phyloP scores from a whole-genome alignment of 2,329 filamentous ascomycete species.

The Purpureocillium lavendulum region DNA sequence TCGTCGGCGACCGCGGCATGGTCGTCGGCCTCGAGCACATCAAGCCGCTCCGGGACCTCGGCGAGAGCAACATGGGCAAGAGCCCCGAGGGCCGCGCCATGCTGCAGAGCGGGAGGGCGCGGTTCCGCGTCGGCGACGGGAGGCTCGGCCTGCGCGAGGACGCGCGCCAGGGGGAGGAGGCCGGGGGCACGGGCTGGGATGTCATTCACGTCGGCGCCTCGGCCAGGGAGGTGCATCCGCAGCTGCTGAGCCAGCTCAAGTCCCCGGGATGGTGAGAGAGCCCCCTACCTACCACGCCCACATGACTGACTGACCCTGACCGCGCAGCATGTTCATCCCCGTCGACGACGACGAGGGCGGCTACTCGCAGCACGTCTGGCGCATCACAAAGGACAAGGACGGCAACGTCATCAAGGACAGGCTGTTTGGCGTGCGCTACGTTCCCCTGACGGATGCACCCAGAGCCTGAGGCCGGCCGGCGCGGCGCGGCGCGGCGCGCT shows the following conservation, averaged over 20 bases:
- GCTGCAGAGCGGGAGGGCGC: constrained; percentile 55
- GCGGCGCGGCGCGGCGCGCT: no score
- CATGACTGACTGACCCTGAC: background rate
- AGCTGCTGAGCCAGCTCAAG: constrained; percentile 68
- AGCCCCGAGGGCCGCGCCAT: constrained; percentile 48
- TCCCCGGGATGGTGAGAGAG: constrained; percentile 56
- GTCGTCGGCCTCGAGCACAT: constrained; percentile 75
- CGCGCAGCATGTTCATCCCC: constrained; percentile 64
- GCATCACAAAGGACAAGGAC: constrained; percentile 61
- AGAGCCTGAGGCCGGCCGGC: background rate
- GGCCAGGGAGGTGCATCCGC: constrained; percentile 62
- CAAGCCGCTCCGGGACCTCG: constrained; percentile 50
- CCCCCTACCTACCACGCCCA: background rate
- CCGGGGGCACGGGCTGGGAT: constrained; percentile 60
- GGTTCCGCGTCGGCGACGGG: constrained; percentile 70
- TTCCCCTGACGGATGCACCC: constrained; percentile 67
- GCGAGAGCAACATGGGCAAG: constrained; percentile 58
- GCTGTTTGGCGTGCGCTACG: constrained; percentile 66
- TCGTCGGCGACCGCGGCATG: constrained; percentile 45
- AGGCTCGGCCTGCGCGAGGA: constrained; percentile 51
- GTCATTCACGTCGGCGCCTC: constrained; percentile 93
- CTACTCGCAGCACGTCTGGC: constrained; percentile 59
- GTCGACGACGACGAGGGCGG: constrained; percentile 47
- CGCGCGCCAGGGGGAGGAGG: constrained; percentile 33
- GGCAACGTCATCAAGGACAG: constrained; percentile 53